Conservation (phyloP, 306 rosid species). For the Fagus sylvatica region DNA sequence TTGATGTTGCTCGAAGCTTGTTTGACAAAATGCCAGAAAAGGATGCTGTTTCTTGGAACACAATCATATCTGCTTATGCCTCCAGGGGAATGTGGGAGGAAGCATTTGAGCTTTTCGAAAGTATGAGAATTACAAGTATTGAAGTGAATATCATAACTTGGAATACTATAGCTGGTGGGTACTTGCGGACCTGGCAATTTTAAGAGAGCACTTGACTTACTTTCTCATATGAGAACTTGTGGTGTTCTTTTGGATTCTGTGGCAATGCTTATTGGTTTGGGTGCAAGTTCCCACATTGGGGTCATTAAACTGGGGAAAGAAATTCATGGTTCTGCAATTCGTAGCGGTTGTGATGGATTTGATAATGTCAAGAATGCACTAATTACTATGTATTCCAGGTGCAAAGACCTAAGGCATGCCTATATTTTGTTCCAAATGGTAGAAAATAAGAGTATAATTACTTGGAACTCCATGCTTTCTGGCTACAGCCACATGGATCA, state of each 20-base stretch:
- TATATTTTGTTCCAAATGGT: conserved; percentile 48
- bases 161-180: conserved; percentile 83
- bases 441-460: conserved; percentile 53
- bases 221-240: conserved; percentile 63
- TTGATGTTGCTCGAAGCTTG: conserved; percentile 64
- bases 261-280: conserved; percentile 61
- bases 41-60: conserved; percentile 82
- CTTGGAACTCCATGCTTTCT: conserved; percentile 89
- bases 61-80: conserved; percentile 73
- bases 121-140: conserved; percentile 48
- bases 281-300: conserved; percentile 77
- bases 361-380: conserved; percentile 63
- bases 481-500: conserved; percentile 64
- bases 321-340: conserved; percentile 72
- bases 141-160: conserved; percentile 59
- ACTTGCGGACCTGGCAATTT: conserved; percentile 53
- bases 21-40: conserved; percentile 66
- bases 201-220: conserved; percentile 50
- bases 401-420: conserved; percentile 67
- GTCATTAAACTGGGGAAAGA: conserved; percentile 72
- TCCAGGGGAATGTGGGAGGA: conserved; percentile 72
- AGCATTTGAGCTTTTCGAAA: conserved; percentile 57
- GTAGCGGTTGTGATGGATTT: conserved; percentile 42
- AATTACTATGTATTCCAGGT: conserved; percentile 90
- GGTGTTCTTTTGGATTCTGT: conserved; percentile 59